Conservation (phyloP, 2,329 filamentous ascomycete genomes). For the Exophiala phaeomuriformis region DNA sequence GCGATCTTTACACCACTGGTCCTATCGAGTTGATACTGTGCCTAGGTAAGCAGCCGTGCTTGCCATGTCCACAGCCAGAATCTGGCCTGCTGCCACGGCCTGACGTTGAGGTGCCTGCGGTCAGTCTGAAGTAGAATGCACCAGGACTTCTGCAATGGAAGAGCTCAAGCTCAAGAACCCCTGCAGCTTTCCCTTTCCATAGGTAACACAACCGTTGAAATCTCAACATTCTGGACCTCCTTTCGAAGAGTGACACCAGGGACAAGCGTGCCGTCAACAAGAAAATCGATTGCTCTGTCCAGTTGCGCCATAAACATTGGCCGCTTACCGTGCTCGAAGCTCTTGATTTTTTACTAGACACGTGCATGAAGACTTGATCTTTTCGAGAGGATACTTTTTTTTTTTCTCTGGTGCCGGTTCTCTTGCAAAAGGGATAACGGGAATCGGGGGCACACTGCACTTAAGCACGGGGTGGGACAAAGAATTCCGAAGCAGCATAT, state of each 20-base stretch:
- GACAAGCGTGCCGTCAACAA: too few species aligned
- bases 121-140: conserved; percentile 4
- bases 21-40: too few species aligned
- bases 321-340: too few species aligned
- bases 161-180: not conserved
- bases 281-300: too few species aligned
- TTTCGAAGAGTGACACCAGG: not conserved
- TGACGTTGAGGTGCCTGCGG: not conserved
- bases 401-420: not conserved
- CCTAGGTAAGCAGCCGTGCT: too few species aligned
- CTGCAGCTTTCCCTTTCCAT: not conserved
- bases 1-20: too few species aligned
- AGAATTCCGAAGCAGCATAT: not conserved
- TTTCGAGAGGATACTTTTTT: not conserved
- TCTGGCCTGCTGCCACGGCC: not conserved
- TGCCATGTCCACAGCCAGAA: too few species aligned
- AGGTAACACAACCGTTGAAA: conserved; percentile 3
- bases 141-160: not conserved
- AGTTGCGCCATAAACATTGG: too few species aligned
- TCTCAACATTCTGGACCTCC: not conserved
- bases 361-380: too few species aligned
- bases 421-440: not conserved
- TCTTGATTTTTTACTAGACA: too few species aligned
- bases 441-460: too few species aligned
- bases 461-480: conserved; percentile 9